Evolutionary conservation across 108 stramenopile species (phyloP).

Genomic region (Stephanodiscus minutulus): DNA sequence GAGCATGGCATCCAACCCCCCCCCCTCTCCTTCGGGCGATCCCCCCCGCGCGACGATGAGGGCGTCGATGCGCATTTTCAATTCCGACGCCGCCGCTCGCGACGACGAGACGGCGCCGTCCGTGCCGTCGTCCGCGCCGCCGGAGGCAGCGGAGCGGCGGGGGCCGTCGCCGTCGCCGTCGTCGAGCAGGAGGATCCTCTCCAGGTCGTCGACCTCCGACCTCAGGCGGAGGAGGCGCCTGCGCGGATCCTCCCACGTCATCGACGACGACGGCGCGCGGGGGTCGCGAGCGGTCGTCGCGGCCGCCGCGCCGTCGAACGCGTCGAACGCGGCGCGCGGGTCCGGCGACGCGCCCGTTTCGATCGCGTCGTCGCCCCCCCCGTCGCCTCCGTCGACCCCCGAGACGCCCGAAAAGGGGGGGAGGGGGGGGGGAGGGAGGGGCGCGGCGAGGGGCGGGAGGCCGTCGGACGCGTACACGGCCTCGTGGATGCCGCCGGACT

Average conservation of each 20-base stretch:
- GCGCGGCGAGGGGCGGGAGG: constrained; percentile 54
- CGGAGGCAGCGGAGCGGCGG: too few species aligned
- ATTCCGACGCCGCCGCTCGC: constrained; percentile 10
- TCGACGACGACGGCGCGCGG: neutral
- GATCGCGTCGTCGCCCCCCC: neutral
- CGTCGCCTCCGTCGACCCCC: constrained; percentile 10
- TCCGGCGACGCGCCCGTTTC: constrained; percentile 26
- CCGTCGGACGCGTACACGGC: constrained; percentile 78
- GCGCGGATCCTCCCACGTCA: constrained; percentile 31
- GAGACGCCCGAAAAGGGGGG: constrained; percentile 1
- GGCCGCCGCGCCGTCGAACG: constrained; percentile 3
- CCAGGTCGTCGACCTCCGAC: constrained; percentile 43
- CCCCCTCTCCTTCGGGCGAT: too few species aligned
- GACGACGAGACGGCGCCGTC: too few species aligned
- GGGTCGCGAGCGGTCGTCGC: neutral
- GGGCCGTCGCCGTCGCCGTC: neutral
- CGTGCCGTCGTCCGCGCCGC: too few species aligned
- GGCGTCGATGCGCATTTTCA: constrained; percentile 30
- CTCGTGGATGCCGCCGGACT: constrained; percentile 72
- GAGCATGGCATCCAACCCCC: constrained; percentile 14
- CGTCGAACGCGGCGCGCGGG: constrained; percentile 35
- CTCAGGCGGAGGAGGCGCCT: constrained; percentile 25
- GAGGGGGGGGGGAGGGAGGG: constrained; percentile 49
- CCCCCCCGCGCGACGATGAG: too few species aligned
- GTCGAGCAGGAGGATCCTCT: constrained; percentile 10